A percentile compares a stretch with the other conserved stretches of the same genome.
Evolutionary conservation across 1,284 basidiomycete species (phyloP).

Genomic region (Coniferiporia weirii): DNA sequence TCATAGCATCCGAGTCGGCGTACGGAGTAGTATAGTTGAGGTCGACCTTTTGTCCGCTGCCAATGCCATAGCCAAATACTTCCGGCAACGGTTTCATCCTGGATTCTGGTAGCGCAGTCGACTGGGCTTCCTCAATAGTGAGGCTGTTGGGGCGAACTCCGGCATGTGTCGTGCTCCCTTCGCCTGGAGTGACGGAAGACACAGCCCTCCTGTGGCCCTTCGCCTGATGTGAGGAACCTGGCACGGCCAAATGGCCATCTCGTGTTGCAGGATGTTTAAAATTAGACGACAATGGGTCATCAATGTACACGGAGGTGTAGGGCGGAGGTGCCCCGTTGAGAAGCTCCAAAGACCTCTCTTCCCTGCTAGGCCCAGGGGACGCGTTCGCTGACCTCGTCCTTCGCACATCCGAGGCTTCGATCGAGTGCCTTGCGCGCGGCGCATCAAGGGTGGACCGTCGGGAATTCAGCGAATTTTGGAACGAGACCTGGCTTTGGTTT

Average conservation of each 20-base stretch:
- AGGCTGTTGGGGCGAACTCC: neutral
- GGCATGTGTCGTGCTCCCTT: neutral
- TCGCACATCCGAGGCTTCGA: conserved; percentile 1
- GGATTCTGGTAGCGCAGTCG: neutral
- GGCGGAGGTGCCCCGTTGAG: conserved; percentile 11
- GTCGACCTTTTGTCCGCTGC: neutral
- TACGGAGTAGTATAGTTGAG: neutral
- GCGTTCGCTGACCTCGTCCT: conserved; percentile 13
- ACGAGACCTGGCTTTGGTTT: neutral
- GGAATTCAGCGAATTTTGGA: neutral
- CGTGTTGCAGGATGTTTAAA: neutral
- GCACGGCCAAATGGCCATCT: conserved; percentile 3
- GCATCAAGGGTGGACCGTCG: conserved; percentile 1
- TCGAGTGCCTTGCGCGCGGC: neutral
- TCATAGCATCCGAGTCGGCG: neutral
- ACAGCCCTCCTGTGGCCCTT: conserved; percentile 9
- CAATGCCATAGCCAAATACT: conserved; percentile 12
- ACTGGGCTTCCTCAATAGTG: neutral
- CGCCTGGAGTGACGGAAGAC: conserved; percentile 1
- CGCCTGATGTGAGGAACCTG: neutral
- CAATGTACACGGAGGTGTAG: conserved; percentile 1
- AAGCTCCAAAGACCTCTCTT: conserved; percentile 1
- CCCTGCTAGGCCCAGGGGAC: neutral
- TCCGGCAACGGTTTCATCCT: neutral
- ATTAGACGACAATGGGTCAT: conserved; percentile 1